A percentile compares a stretch with the other conserved stretches of the same genome.
Conservation (phyloP, 257 asterid species). For the Anisodus tanguticus region DNA sequence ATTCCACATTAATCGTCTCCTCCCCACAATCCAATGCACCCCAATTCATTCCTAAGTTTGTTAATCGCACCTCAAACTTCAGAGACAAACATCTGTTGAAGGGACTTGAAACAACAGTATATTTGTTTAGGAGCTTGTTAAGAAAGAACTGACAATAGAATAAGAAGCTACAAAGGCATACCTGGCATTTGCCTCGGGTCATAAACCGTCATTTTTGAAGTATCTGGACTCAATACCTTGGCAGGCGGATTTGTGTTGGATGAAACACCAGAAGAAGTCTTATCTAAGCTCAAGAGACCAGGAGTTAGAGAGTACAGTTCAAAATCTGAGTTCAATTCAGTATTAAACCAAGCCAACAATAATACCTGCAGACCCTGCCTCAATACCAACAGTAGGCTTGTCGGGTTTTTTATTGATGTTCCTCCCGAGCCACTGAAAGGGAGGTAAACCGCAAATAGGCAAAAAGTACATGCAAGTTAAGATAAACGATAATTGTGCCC, state of each 20-base stretch:
- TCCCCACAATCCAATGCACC: neutral
- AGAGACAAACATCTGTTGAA: neutral
- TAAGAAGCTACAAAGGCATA: constrained; percentile 34
- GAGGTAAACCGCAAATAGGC: neutral
- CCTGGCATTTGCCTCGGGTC: constrained; percentile 74
- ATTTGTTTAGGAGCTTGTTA: constrained; percentile 10
- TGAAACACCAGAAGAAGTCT: constrained; percentile 51
- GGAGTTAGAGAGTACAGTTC: constrained; percentile 14
- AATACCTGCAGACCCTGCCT: constrained; percentile 58
- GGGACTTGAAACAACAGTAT: neutral
- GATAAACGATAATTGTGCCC: neutral
- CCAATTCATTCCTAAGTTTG: constrained; percentile 21
- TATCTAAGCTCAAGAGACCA: constrained; percentile 46
- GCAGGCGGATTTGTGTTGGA: constrained; percentile 51
- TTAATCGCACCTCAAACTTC: constrained; percentile 1
- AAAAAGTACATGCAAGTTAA: constrained; percentile 8
- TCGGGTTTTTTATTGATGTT: constrained; percentile 74
- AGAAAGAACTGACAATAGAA: constrained; percentile 7
- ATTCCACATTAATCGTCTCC: neutral
- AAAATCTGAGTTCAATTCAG: constrained; percentile 9
- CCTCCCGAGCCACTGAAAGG: constrained; percentile 70
- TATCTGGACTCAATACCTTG: constrained; percentile 79
- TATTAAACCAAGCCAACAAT: neutral
- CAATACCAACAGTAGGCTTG: constrained; percentile 57
- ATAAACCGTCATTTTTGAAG: constrained; percentile 72